Evolutionary conservation across 73 alveolate species (phyloP).

Genomic region (Loxodes magnus): DNA sequence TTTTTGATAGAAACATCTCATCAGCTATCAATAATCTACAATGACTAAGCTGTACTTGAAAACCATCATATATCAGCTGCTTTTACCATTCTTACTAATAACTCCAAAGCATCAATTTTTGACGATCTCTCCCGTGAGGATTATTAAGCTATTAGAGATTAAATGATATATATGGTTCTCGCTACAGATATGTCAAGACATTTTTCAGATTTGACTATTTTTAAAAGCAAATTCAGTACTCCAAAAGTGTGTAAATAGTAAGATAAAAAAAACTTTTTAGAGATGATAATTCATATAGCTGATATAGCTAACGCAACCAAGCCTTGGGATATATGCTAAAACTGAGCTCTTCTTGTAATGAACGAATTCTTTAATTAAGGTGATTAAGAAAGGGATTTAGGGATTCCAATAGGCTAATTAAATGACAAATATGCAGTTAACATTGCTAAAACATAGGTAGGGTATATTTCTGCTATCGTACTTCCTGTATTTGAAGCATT

Average conservation of each 20-base stretch:
- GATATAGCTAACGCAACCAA: conserved; percentile 78
- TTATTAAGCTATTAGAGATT: conserved; percentile 41
- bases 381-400: conserved; percentile 66
- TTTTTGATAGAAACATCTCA: conserved; percentile 25
- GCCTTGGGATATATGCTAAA: conserved; percentile 42
- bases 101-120: conserved; percentile 23
- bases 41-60: conserved; percentile 49
- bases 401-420: conserved; percentile 61
- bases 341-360: conserved; percentile 78
- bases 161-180: conserved; percentile 47
- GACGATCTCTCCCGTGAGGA: conserved; percentile 21
- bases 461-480: too few relatives aligned
- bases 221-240: conserved; percentile 22
- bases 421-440: conserved; percentile 87
- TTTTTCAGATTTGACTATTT: conserved; percentile 40
- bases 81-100: conserved; percentile 17
- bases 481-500: too few relatives aligned
- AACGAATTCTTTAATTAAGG: conserved; percentile 87
- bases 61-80: conserved; percentile 45
- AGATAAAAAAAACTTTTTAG: conserved; percentile 12
- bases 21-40: conserved; percentile 35
- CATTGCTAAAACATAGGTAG: conserved; percentile 73
- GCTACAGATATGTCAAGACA: conserved; percentile 81
- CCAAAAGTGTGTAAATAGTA: background rate
- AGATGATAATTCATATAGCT: conserved; percentile 56